Evolutionary conservation across 1,284 basidiomycete genomes (phyloP).

Genomic region (Jaminaea rosea): DNA sequence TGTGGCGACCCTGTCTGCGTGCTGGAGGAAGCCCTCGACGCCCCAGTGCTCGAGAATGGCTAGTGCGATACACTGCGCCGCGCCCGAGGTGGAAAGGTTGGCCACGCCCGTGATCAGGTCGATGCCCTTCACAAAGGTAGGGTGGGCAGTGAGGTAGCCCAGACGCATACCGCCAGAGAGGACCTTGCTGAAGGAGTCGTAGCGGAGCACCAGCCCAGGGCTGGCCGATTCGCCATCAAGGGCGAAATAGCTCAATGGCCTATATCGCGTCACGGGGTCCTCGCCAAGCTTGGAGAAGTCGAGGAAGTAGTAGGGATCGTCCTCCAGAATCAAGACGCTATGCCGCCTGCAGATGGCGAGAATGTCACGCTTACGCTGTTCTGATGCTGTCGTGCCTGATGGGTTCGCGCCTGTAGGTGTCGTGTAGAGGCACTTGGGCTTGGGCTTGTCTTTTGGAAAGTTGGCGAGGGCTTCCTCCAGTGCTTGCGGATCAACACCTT

Average conservation of each 20-base stretch:
- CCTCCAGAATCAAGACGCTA: slow-evolving; percentile 32
- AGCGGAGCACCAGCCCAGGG: slow-evolving; percentile 38
- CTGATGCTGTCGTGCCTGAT: slow-evolving; percentile 41
- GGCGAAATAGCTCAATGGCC: slow-evolving; percentile 33
- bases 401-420: slow-evolving; percentile 51
- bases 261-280: slow-evolving; percentile 24
- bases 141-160: slow-evolving; percentile 75
- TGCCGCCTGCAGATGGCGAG: slow-evolving; percentile 66
- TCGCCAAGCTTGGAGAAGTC: slow-evolving; percentile 34
- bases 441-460: slow-evolving; percentile 58
- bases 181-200: slow-evolving; percentile 60
- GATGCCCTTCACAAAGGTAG: slow-evolving; percentile 63
- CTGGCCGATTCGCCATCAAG: slow-evolving; percentile 26
- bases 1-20: slow-evolving; percentile 60
- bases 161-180: slow-evolving; percentile 50
- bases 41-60: slow-evolving; percentile 64
- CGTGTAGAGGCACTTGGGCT: slow-evolving; percentile 75
- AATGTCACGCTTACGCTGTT: slow-evolving; percentile 66
- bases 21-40: slow-evolving; percentile 61
- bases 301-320: slow-evolving; percentile 42
- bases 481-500: slow-evolving; percentile 62
- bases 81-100: slow-evolving; percentile 62
- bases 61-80: slow-evolving; percentile 67
- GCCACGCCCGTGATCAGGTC: slow-evolving; percentile 61
- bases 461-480: slow-evolving; percentile 62